Evolutionary conservation across 495 filamentous ascomycete genomes (phyloP).

Genomic region (Thermochaetoides thermophila): DNA sequence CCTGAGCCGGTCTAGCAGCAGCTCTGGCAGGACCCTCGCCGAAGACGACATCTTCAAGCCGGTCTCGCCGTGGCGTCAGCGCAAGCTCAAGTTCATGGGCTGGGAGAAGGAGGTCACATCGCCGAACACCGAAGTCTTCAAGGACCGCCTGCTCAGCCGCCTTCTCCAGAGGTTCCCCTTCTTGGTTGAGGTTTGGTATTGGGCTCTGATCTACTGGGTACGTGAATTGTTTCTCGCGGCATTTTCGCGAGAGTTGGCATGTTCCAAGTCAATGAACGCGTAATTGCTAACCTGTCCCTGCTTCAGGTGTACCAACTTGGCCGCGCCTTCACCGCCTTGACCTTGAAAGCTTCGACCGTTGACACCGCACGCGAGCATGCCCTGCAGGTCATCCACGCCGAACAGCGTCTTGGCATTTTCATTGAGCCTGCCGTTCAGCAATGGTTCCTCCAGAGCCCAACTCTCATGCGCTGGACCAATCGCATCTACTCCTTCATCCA

Average conservation of each 20-base stretch:
- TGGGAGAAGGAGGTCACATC: slow-evolving; percentile 14
- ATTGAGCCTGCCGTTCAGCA: slow-evolving; percentile 30
- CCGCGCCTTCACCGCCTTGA: slow-evolving; percentile 37
- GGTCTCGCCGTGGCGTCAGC: slow-evolving; percentile 7
- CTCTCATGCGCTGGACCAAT: slow-evolving; percentile 32
- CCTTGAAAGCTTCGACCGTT: slow-evolving; percentile 42
- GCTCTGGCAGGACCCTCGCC: slow-evolving; percentile 10
- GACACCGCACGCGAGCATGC: slow-evolving; percentile 27
- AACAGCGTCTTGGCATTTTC: neutral
- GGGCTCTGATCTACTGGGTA: slow-evolving; percentile 56
- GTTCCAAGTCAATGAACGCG: neutral
- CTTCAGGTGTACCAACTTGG: slow-evolving; percentile 23
- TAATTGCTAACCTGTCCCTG: neutral
- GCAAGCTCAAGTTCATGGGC: slow-evolving; percentile 11
- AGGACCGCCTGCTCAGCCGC: slow-evolving; percentile 22
- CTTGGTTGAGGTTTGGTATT: slow-evolving; percentile 68
- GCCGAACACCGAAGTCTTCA: slow-evolving; percentile 17
- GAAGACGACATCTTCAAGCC: slow-evolving; percentile 1
- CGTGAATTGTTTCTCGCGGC: slow-evolving; percentile 26
- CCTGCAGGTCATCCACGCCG: slow-evolving; percentile 35
- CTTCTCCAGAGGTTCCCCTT: slow-evolving; percentile 58
- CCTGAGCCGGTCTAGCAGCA: slow-evolving; percentile 10
- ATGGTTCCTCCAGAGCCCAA: neutral
- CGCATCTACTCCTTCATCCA: slow-evolving; percentile 68
- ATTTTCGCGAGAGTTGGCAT: neutral